phyloP scores from a whole-genome alignment of 2,329 filamentous ascomycete genomes.

The Neoscytalidium dimidiatum region DNA sequence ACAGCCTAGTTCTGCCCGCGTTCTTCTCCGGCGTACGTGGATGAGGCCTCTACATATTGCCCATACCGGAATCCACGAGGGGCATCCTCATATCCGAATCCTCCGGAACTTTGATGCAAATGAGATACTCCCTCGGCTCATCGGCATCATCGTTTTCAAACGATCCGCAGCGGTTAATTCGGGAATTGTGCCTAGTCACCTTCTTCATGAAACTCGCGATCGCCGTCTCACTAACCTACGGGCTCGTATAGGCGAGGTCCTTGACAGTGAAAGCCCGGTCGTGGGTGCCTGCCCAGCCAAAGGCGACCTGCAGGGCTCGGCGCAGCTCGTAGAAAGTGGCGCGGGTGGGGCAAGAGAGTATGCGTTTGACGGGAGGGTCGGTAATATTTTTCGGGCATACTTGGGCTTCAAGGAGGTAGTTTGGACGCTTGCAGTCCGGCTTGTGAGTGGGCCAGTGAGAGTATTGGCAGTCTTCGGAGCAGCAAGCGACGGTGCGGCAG shows the following conservation, averaged over 20 bases:
- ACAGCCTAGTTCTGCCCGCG: conserved; percentile 22
- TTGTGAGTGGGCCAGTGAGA: neutral
- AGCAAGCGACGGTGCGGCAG: neutral
- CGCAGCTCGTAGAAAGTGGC: conserved; percentile 29
- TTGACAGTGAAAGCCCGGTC: conserved; percentile 28
- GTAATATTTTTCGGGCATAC: conserved; percentile 22
- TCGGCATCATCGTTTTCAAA: neutral
- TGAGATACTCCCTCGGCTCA: neutral
- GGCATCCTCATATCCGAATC: neutral
- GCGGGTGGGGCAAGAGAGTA: conserved; percentile 27
- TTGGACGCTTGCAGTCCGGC: conserved; percentile 25
- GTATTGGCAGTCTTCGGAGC: neutral
- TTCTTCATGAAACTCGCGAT: neutral
- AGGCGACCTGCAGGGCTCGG: conserved; percentile 29
- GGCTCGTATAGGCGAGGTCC: conserved; percentile 4
- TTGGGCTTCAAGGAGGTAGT: conserved; percentile 29
- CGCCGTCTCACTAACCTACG: conserved; percentile 3
- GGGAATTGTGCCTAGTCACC: neutral
- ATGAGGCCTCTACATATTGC: conserved; percentile 20
- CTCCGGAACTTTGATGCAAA: neutral
- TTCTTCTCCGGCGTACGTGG: conserved; percentile 23
- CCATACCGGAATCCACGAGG: conserved; percentile 15
- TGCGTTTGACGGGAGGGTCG: conserved; percentile 28
- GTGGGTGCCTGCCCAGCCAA: conserved; percentile 29
- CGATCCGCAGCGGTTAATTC: neutral